phyloP scores from a whole-genome alignment of 306 rosid species.

The Cicer chorassanicum region DNA sequence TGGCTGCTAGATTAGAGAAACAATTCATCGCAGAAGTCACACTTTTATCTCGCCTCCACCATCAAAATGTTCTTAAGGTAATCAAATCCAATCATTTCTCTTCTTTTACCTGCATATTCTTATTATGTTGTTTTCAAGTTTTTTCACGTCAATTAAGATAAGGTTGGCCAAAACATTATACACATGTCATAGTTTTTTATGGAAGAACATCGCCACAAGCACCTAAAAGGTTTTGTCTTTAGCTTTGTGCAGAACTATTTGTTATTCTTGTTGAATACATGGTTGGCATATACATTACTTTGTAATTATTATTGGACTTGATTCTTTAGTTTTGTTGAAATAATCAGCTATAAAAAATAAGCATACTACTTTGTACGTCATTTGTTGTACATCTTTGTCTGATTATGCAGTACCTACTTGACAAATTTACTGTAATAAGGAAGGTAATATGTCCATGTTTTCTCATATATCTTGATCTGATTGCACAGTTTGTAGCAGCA shows the following conservation, averaged over 20 bases:
- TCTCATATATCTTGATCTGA: constrained; percentile 48
- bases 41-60: constrained; percentile 80
- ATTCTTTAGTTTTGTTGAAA: constrained; percentile 34
- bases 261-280: constrained; percentile 38
- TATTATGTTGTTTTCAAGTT: constrained; percentile 9
- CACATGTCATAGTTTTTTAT: constrained; percentile 23
- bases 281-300: neutral
- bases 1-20: constrained; percentile 78
- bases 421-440: constrained; percentile 1
- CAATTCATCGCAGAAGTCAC: constrained; percentile 83
- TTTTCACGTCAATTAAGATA: constrained; percentile 11
- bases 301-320: constrained; percentile 29
- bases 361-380: constrained; percentile 6
- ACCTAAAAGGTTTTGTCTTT: neutral
- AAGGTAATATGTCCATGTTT: constrained; percentile 23
- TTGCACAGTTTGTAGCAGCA: constrained; percentile 81
- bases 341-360: neutral
- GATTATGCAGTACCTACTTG: constrained; percentile 47
- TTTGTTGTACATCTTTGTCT: constrained; percentile 41
- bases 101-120: constrained; percentile 7
- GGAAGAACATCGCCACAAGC: constrained; percentile 19
- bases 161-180: neutral
- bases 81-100: constrained; percentile 37
- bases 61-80: constrained; percentile 81
- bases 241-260: constrained; percentile 5